These are phyloP conservation scores for Phialocephala subalpina DNA, from an alignment of 2,329 filamentous ascomycete species.

Conservation along the genomic window DNA sequence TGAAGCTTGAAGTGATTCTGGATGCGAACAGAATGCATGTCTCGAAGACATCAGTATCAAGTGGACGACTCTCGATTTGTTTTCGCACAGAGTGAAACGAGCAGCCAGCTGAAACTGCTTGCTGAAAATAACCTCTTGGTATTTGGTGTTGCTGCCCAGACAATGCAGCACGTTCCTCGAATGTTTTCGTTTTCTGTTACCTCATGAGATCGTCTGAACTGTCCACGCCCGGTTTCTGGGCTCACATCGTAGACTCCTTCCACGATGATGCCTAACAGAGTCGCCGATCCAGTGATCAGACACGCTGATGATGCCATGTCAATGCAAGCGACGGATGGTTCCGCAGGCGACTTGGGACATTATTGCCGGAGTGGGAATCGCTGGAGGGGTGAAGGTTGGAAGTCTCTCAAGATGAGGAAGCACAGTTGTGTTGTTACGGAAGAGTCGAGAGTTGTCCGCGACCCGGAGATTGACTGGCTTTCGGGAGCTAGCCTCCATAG, in stretches of 20 bases:
- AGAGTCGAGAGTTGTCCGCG: too few relatives aligned
- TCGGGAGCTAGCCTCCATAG: too few relatives aligned
- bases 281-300: background rate
- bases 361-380: too few relatives aligned
- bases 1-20: too few relatives aligned
- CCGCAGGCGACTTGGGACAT: too few relatives aligned
- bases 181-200: background rate
- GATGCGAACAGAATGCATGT: background rate
- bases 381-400: too few relatives aligned
- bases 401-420: too few relatives aligned
- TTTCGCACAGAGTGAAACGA: background rate
- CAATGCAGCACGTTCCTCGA: background rate
- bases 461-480: too few relatives aligned
- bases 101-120: background rate
- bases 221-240: background rate
- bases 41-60: background rate
- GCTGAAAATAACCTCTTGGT: constrained; percentile 1
- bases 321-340: background rate
- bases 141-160: background rate
- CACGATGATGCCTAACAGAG: too few relatives aligned
- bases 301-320: background rate
- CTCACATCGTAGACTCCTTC: too few relatives aligned
- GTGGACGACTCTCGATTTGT: background rate
- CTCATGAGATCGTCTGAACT: background rate
- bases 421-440: too few relatives aligned